A percentile compares a stretch with the other conserved stretches of the same genome.
Conservation (phyloP, 1,139 yeast genomes). For the Lizanozyma gosingica region DNA sequence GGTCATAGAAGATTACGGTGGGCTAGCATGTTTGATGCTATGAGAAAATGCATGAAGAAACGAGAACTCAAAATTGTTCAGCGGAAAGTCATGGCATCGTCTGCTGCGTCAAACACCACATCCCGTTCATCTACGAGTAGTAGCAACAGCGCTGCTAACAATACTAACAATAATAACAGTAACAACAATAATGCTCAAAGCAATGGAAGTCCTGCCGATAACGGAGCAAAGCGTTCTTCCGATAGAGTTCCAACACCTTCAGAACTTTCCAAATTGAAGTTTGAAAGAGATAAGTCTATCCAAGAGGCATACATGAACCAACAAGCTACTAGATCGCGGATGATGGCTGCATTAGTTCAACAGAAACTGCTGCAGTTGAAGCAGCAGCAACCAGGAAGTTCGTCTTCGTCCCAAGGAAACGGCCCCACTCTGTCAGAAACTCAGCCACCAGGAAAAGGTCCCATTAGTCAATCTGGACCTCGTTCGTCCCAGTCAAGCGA, state of each 20-base stretch:
- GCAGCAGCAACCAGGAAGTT: conserved; percentile 8
- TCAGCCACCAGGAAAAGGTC: background rate
- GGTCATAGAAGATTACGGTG: conserved; percentile 86
- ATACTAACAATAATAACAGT: conserved; percentile 1
- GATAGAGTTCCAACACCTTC: conserved; percentile 64
- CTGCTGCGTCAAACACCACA: conserved; percentile 42
- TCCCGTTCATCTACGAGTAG: conserved; percentile 14
- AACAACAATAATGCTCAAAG: background rate
- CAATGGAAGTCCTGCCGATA: conserved; percentile 1
- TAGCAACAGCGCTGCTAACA: background rate
- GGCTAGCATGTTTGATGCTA: conserved; percentile 97
- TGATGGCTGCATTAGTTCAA: conserved; percentile 31
- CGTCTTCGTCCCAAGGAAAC: background rate
- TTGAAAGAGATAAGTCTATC: conserved; percentile 76
- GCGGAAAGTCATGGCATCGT: conserved; percentile 22
- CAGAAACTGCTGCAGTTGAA: conserved; percentile 16
- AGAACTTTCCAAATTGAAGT: conserved; percentile 72
- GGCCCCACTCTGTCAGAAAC: conserved; percentile 1
- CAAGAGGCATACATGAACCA: conserved; percentile 63
- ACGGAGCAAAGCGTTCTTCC: conserved; percentile 14
- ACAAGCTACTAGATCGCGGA: conserved; percentile 30
- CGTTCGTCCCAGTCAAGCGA: background rate
- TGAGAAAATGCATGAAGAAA: conserved; percentile 81
- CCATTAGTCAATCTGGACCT: background rate
- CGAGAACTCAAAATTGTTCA: conserved; percentile 49